Base-by-base conservation (phyloP, 192 early-diverging fungal species). In the Physocladia obscura region DNA sequence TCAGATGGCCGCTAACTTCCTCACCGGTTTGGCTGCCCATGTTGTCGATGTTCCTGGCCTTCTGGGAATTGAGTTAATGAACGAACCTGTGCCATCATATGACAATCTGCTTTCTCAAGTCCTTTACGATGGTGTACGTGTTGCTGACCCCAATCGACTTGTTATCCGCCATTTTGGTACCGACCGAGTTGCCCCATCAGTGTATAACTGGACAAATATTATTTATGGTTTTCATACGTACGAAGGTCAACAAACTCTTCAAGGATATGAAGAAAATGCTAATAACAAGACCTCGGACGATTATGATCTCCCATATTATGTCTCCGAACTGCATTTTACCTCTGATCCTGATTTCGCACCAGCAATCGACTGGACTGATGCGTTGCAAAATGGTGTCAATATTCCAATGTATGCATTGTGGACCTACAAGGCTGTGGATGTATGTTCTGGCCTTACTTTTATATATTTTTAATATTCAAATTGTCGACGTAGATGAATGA, bases 221-320 rank as follows among this genome's bases (percentile, higher is more conserved):
- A 34, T 58, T 8, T 58, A 58, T 58, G 13, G n/a, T 11, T 58
- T 58, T 34, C 57, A 58, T 34, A 58, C 57, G 17, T 58, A 58
- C 57, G 57, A 58, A 27, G 26, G n/a, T 11, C 11, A 15, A 6
- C n/a, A 15, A 8, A 27, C 11, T 27, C 52, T 54, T 54, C 22
- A 6, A 15, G 52, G 26, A 29, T 54, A 22, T 22, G 8, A 54
- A 29, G 6, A 19, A 54, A 54, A 54, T 22, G 26, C n/a, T 19
- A 6, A 15, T 8, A 29, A 54, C 52, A 54, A 54, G 52, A 22
- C n/a, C 13, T 11, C 52, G 6, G 52, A 54, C 11, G n/a, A 6
- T 15, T 54, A 22, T 22, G 26, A 54, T 29, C n/a, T 54, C 22
- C 52, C 52, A 11, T 54, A 54, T 22, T 54, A 54, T 22, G n/a